Percentiles rank a stretch among this genome's conserved stretches.
Evolutionary conservation across 2,329 filamentous ascomycete genomes (phyloP).

Genomic region (Paraphoma sp.): DNA sequence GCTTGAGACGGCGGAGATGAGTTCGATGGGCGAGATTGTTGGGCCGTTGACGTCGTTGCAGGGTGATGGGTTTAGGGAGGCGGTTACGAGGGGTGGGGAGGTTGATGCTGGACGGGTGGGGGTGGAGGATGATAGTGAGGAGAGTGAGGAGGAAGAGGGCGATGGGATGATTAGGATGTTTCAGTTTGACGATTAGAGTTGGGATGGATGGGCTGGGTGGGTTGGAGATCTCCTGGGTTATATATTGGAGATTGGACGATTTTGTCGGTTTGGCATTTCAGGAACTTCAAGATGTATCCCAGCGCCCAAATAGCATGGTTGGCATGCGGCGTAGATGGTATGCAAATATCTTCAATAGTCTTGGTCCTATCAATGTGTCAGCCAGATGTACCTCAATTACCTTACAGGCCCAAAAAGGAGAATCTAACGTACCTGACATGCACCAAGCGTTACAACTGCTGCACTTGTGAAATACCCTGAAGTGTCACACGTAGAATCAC

Average conservation of each 20-base stretch:
- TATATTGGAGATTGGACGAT: not conserved
- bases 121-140: not conserved
- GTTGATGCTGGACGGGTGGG: not conserved
- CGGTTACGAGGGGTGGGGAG: not conserved
- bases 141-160: not conserved
- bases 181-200: constrained; percentile 3
- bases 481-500: too few species aligned
- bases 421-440: not conserved
- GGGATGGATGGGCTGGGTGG: not conserved
- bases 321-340: not conserved
- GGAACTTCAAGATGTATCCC: not conserved
- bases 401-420: not conserved
- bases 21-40: not conserved
- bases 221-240: not conserved
- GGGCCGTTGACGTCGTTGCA: not conserved
- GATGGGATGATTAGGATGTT: constrained; percentile 4
- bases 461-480: too few species aligned
- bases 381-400: not conserved
- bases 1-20: constrained; percentile 1
- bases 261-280: not conserved
- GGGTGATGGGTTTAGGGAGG: not conserved
- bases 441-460: not conserved
- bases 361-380: too few species aligned
- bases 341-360: not conserved
- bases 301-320: not conserved